Conservation (phyloP, 345 rosid genomes). For the Hypericum perforatum region DNA sequence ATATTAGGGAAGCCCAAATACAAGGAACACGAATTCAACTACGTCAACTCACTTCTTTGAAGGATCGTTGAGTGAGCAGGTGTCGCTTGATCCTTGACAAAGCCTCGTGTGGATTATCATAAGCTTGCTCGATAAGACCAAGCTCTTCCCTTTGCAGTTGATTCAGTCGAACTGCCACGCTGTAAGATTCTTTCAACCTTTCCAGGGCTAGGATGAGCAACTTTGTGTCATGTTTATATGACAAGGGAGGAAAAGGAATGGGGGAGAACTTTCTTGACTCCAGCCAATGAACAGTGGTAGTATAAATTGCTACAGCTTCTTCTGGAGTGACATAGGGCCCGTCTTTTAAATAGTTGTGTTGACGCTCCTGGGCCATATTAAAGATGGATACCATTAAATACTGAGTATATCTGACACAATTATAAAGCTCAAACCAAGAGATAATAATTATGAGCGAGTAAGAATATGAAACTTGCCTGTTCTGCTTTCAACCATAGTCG, state of each 20-base stretch:
- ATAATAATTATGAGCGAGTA: background rate
- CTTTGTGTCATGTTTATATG: slow-evolving; percentile 98
- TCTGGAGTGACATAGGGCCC: slow-evolving; percentile 99
- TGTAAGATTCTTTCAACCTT: slow-evolving; percentile 95
- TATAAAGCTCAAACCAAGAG: background rate
- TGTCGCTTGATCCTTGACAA: slow-evolving; percentile 95
- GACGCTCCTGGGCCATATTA: slow-evolving; percentile 56
- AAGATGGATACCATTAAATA: background rate
- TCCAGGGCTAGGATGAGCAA: slow-evolving; percentile 94
- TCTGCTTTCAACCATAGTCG: slow-evolving; percentile 99
- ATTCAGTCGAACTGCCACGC: slow-evolving; percentile 97
- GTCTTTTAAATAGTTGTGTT: slow-evolving; percentile 94
- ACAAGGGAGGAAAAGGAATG: slow-evolving; percentile 95
- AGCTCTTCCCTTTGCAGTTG: slow-evolving; percentile 97
- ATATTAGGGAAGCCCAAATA: background rate
- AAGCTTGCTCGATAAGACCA: slow-evolving; percentile 98
- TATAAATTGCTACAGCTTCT: slow-evolving; percentile 96
- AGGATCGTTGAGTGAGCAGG: slow-evolving; percentile 97
- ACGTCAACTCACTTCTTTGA: slow-evolving; percentile 63
- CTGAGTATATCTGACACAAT: background rate
- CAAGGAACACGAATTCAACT: background rate
- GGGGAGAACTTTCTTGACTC: slow-evolving; percentile 98
- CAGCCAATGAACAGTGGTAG: slow-evolving; percentile 98
- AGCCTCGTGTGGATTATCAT: slow-evolving; percentile 99
- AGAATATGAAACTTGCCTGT: slow-evolving; percentile 38